Evolutionary conservation across 306 rosid species (phyloP).

Genomic region (Nissolia schottii): DNA sequence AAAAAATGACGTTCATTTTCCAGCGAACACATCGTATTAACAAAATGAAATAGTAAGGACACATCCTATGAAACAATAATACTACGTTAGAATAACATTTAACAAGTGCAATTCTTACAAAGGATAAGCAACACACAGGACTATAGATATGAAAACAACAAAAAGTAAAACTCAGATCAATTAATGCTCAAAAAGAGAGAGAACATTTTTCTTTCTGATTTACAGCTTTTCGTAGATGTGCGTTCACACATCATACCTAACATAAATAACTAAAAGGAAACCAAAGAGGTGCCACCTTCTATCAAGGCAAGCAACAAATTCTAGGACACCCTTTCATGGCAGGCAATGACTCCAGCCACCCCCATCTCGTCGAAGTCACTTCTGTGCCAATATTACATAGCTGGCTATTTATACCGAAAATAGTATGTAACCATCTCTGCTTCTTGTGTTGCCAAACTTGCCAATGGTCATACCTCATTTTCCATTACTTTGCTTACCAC

Average conservation of each 20-base stretch:
- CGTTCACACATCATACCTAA: background rate
- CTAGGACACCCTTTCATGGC: conserved; percentile 3
- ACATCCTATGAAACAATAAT: no score
- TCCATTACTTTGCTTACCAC: conserved; percentile 1
- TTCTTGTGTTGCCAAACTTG: background rate
- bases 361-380: background rate
- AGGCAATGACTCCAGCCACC: background rate
- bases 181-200: no score
- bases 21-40: no score
- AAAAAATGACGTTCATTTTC: no score
- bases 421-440: background rate
- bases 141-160: no score
- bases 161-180: no score
- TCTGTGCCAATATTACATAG: background rate
- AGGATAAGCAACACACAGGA: no score
- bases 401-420: background rate
- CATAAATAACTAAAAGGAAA: conserved; percentile 19
- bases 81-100: no score
- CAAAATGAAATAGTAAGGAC: no score
- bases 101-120: no score
- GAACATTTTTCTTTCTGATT: no score
- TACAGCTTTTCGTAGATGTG: no score
- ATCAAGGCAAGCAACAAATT: conserved; percentile 12
- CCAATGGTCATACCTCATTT: conserved; percentile 8
- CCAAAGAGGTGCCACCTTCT: conserved; percentile 28